These are phyloP conservation scores for Daedaleopsis sinensis DNA, from an alignment of 768 basidiomycete species.

Conservation along the genomic window DNA sequence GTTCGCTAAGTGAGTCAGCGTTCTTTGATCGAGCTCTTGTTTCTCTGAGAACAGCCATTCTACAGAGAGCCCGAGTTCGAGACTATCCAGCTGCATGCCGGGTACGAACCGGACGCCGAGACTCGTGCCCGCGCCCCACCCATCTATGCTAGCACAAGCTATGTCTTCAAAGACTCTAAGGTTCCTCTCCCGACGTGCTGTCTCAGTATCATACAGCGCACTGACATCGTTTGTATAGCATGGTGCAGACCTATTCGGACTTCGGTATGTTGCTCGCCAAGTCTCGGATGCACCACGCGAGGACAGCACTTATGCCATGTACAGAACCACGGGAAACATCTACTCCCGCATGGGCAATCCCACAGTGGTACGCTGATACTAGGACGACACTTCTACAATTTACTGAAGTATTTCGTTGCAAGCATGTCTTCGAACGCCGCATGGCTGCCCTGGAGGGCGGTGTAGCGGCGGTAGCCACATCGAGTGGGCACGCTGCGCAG, in stretches of 20 bases:
- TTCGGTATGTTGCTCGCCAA: conserved; percentile 41
- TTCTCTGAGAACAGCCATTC: background rate
- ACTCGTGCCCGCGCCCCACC: conserved; percentile 79
- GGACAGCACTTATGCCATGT: background rate
- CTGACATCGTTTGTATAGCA: conserved; percentile 44
- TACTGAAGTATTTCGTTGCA: background rate
- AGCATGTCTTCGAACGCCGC: conserved; percentile 82
- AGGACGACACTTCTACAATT: too few relatives aligned
- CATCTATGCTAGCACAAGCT: conserved; percentile 76
- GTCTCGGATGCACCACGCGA: background rate
- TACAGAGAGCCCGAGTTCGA: conserved; percentile 67
- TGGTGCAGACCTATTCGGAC: conserved; percentile 70
- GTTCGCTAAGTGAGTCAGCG: conserved; percentile 12
- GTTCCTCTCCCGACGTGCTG: conserved; percentile 34
- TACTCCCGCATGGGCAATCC: conserved; percentile 75
- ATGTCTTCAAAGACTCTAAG: conserved; percentile 72
- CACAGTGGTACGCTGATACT: conserved; percentile 51
- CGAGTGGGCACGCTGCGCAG: conserved; percentile 79
- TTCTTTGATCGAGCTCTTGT: background rate
- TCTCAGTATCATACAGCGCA: background rate
- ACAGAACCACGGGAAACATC: conserved; percentile 57
- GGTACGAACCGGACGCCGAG: conserved; percentile 62
- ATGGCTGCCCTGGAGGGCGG: conserved; percentile 83
- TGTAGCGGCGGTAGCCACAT: conserved; percentile 69
- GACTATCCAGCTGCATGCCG: conserved; percentile 81